Conservation (phyloP, 2,329 filamentous ascomycete genomes). For the Madurella fahalii region DNA sequence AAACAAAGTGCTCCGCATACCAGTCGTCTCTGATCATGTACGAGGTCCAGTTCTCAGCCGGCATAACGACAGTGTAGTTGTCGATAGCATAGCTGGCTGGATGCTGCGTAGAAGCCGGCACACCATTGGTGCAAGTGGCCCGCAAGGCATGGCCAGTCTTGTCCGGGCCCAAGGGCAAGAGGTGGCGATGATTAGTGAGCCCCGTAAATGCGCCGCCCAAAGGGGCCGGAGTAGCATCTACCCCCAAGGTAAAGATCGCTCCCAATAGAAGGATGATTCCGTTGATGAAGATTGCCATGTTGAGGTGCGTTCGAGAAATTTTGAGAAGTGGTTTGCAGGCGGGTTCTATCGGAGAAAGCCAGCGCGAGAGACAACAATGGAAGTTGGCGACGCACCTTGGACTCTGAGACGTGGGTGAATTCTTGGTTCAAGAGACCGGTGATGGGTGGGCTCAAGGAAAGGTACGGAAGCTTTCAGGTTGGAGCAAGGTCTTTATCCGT, state of each 20-base stretch:
- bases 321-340: too few relatives aligned
- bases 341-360: too few relatives aligned
- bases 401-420: too few relatives aligned
- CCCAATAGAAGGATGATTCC: too few relatives aligned
- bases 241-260: too few relatives aligned
- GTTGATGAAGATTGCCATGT: too few relatives aligned
- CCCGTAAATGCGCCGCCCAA: neutral
- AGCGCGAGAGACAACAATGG: too few relatives aligned
- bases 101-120: constrained; percentile 16
- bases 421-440: too few relatives aligned
- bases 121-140: constrained; percentile 18
- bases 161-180: neutral
- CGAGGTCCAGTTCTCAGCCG: constrained; percentile 14
- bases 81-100: constrained; percentile 14
- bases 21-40: constrained; percentile 20
- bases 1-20: constrained; percentile 21
- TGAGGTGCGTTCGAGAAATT: too few relatives aligned
- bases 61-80: constrained; percentile 20
- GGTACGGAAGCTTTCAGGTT: too few relatives aligned
- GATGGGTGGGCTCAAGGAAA: too few relatives aligned
- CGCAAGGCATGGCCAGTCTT: constrained; percentile 2
- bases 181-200: neutral
- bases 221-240: neutral
- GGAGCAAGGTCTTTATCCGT: neutral
- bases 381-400: too few relatives aligned